Conservation (phyloP, 2,329 filamentous ascomycete genomes). For the Botrytis fabae region DNA sequence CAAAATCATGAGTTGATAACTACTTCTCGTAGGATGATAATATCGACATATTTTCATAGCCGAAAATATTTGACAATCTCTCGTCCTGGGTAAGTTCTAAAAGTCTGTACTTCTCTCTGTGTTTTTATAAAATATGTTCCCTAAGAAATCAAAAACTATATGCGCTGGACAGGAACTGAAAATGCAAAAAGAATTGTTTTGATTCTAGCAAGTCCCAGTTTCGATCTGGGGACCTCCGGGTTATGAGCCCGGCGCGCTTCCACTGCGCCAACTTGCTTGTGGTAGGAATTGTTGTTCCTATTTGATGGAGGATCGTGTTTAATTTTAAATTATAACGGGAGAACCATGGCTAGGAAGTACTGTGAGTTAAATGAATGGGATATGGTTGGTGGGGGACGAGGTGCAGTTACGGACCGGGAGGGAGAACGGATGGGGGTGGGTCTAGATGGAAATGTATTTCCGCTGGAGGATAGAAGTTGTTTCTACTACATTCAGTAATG, state of each 20-base stretch:
- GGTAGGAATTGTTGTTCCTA: neutral
- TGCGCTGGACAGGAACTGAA: neutral
- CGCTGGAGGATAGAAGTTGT: neutral
- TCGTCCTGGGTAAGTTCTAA: neutral
- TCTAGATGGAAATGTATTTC: neutral
- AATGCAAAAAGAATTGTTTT: neutral
- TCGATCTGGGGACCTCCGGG: slow-evolving; percentile 44
- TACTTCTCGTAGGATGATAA: neutral
- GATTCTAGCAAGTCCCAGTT: slow-evolving; percentile 32
- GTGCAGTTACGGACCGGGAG: neutral
- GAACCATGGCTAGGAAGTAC: too few species aligned
- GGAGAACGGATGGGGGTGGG: neutral
- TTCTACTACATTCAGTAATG: neutral
- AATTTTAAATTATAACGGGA: neutral
- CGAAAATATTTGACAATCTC: neutral
- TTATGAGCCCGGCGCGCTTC: slow-evolving; percentile 45
- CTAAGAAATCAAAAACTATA: neutral
- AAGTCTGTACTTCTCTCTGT: neutral
- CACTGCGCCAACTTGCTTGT: slow-evolving; percentile 43
- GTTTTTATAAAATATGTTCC: neutral
- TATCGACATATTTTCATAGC: fast-evolving
- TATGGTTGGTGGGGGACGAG: neutral
- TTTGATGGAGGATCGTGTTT: fast-evolving
- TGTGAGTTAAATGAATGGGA: neutral
- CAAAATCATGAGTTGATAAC: neutral